Conservation (phyloP, 2,329 filamentous ascomycete species). For the Fusarium sp. region DNA sequence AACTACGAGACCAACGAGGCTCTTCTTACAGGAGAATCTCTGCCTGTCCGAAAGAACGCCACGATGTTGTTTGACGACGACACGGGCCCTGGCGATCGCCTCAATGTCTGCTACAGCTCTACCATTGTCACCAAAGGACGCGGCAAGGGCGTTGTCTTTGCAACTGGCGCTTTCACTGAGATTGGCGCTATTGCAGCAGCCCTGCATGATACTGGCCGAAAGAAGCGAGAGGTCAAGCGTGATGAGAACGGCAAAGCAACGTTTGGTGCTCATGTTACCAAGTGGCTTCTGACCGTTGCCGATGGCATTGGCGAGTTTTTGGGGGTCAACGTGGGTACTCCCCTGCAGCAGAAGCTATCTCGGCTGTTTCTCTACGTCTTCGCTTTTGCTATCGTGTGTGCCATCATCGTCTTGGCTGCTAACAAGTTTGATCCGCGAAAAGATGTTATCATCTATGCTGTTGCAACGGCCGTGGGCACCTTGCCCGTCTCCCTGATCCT, state of each 20-base stretch:
- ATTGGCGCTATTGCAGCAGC: conserved; percentile 68
- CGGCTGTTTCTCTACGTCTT: conserved; percentile 71
- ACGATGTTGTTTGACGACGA: conserved; percentile 54
- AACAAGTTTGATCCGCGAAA: conserved; percentile 47
- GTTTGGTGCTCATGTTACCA: conserved; percentile 46
- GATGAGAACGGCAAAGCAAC: conserved; percentile 56
- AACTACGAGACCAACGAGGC: conserved; percentile 35
- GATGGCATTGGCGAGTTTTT: conserved; percentile 54
- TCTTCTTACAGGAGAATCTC: conserved; percentile 51
- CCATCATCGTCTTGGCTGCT: conserved; percentile 35
- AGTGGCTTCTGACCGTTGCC: conserved; percentile 49
- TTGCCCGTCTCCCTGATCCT: conserved; percentile 58
- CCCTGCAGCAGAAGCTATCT: conserved; percentile 73
- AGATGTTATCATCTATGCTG: conserved; percentile 55
- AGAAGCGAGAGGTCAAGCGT: conserved; percentile 52
- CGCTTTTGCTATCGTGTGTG: conserved; percentile 36
- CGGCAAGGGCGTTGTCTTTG: conserved; percentile 68
- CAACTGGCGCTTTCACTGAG: conserved; percentile 71
- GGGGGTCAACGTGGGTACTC: conserved; percentile 67
- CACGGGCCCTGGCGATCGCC: conserved; percentile 63
- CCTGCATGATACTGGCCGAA: conserved; percentile 52
- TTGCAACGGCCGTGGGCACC: conserved; percentile 57
- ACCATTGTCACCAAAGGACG: conserved; percentile 71
- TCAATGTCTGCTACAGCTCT: conserved; percentile 72
- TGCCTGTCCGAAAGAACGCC: conserved; percentile 67